Evolutionary conservation across 169 alveolate species (phyloP), one percentile per base, ranked within the genome.

Genomic region (Babesia bigemina): DNA sequence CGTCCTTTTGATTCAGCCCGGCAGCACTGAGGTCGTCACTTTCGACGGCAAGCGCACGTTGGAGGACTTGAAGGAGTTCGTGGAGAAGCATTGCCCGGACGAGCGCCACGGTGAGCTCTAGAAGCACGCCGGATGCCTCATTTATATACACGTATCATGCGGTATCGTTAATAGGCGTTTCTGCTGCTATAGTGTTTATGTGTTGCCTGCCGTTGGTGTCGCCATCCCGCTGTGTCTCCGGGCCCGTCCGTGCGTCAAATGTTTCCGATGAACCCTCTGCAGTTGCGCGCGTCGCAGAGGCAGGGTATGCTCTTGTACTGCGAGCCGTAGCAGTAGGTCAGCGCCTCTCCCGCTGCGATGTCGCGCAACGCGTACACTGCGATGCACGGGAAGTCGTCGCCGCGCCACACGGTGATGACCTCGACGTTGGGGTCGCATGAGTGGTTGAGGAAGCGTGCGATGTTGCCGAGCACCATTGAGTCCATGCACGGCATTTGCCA

Each of bases 371-470:
- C 86, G 49, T 83, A 91, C 24, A 91, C 88, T 7, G 92, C 91
- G 28, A 91, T 84, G 16, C 91, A 76, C 11, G 94, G 94, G 72
- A 88, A 75, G 42, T 62, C 83, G 45, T 88, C 90, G n/a, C 92
- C 92, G 19, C 91, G 57, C 94, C 94, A 91, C 22, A 89, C 88
- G 16, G 93, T 89, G 13, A 77, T 79, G 21, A 91, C 94, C 66
- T 83, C 85, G 21, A 91, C 94, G 71, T 93, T 93, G 10, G 96
- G 96, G 29, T 87, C 93, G 65, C 96, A 93, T 16, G 96, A 93
- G 74, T 93, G 96, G 75, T 93, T 93, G 50, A 93, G 70, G 75
- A 93, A 93, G n/a, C 96, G 79, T 24, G 95, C 94, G 70, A 92
- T 91, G 84, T 93, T 93, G 14, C 96, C 95, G 53, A 89, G 77